These are phyloP conservation scores for Moesziomyces sp. DNA, from an alignment of 1,284 basidiomycete species.

Conservation along the genomic window DNA sequence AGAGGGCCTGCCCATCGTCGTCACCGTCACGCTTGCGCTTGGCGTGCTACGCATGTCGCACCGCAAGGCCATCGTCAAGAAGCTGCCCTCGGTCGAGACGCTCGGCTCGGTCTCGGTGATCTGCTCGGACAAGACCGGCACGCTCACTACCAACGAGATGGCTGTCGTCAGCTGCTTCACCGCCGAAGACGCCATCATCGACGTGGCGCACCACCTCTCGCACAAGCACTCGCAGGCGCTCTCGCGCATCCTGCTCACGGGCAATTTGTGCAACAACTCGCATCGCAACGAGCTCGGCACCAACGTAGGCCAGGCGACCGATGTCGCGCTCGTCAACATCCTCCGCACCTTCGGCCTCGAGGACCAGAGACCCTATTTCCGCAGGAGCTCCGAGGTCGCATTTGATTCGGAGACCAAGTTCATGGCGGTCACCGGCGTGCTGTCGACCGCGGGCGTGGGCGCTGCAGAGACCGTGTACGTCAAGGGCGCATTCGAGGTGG, in stretches of 20 bases:
- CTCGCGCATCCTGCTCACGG: constrained; percentile 77
- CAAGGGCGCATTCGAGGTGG: constrained; percentile 90
- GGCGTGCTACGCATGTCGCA: constrained; percentile 94
- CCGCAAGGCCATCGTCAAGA: constrained; percentile 95
- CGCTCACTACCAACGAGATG: constrained; percentile 93
- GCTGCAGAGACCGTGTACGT: constrained; percentile 83
- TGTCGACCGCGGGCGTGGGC: constrained; percentile 43
- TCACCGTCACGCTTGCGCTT: constrained; percentile 93
- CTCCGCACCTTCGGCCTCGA: constrained; percentile 77
- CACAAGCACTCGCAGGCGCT: constrained; percentile 70
- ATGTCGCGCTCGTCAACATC: constrained; percentile 89
- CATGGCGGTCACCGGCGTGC: constrained; percentile 83
- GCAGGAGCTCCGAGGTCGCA: constrained; percentile 80
- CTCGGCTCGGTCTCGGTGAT: constrained; percentile 93
- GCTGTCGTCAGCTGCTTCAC: constrained; percentile 88
- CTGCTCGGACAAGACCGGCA: constrained; percentile 98
- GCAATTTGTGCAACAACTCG: constrained; percentile 72
- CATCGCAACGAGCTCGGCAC: constrained; percentile 78
- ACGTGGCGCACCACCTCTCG: constrained; percentile 69
- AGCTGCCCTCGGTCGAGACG: constrained; percentile 92
- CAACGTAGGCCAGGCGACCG: constrained; percentile 89
- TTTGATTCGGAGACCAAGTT: constrained; percentile 93
- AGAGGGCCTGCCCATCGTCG: constrained; percentile 95
- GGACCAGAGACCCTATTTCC: constrained; percentile 79
- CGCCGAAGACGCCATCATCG: constrained; percentile 79